Percentiles rank a stretch among this genome's conserved stretches.
Conservation (phyloP, 495 filamentous ascomycete species). For the Penicillium steckii region DNA sequence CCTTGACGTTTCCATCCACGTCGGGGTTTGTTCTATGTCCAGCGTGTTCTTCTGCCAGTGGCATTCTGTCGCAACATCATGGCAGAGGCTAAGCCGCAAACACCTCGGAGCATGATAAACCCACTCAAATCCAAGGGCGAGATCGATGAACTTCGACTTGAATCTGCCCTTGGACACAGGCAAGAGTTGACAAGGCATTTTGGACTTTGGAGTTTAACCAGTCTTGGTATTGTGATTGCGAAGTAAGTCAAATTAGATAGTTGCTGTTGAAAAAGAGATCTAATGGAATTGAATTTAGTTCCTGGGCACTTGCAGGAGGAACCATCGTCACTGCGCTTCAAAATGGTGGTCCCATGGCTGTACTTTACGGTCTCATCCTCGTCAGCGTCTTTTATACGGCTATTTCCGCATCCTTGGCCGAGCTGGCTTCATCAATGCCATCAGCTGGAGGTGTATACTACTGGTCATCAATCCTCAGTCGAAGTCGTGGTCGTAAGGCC, state of each 20-base stretch:
- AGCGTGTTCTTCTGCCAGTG: background rate
- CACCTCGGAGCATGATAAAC: slow-evolving; percentile 7
- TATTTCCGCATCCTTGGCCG: slow-evolving; percentile 48
- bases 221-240: slow-evolving; percentile 46
- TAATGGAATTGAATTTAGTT: slow-evolving; percentile 19
- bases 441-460: slow-evolving; percentile 81
- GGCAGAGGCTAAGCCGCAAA: slow-evolving; percentile 4
- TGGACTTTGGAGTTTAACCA: slow-evolving; percentile 42
- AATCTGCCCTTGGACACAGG: slow-evolving; percentile 44
- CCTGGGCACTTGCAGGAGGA: slow-evolving; percentile 44
- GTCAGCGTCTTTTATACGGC: slow-evolving; percentile 42
- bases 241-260: slow-evolving; percentile 36
- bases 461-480: slow-evolving; percentile 72
- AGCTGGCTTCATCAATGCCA: slow-evolving; percentile 76
- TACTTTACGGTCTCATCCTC: slow-evolving; percentile 44
- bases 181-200: slow-evolving; percentile 42
- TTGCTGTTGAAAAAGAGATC: background rate
- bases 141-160: slow-evolving; percentile 41
- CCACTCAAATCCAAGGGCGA: slow-evolving; percentile 15
- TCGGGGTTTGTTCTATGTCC: background rate
- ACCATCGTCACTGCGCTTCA: slow-evolving; percentile 42
- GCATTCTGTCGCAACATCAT: slow-evolving; percentile 5
- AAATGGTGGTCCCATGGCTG: slow-evolving; percentile 46
- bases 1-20: background rate
- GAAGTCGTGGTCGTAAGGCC: slow-evolving; percentile 54